Conservation (phyloP, 352 stramenopile species). For the Pythium phragmiticola region DNA sequence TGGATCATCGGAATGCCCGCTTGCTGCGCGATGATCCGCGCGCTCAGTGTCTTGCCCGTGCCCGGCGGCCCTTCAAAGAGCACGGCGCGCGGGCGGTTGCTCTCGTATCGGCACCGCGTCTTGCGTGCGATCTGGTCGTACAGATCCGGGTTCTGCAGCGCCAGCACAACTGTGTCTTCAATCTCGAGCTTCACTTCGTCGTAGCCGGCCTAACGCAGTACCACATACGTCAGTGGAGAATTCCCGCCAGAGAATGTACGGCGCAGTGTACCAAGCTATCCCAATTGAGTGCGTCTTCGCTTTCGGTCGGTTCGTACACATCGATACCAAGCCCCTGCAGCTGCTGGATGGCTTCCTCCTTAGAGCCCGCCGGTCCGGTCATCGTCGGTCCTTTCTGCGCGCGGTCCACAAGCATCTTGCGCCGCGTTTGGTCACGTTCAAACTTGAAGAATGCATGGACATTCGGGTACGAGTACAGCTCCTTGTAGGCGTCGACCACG, state of each 20-base stretch:
- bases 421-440: conserved; percentile 58
- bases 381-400: conserved; percentile 15
- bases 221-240: neutral
- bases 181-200: conserved; percentile 91
- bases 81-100: conserved; percentile 86
- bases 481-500: conserved; percentile 82
- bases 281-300: conserved; percentile 69
- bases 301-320: conserved; percentile 68
- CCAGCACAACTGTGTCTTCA: conserved; percentile 90
- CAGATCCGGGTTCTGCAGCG: conserved; percentile 90
- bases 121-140: conserved; percentile 90
- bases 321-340: conserved; percentile 78
- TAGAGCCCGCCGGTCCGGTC: conserved; percentile 33
- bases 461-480: conserved; percentile 79
- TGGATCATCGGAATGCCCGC: conserved; percentile 92
- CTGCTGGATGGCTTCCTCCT: conserved; percentile 81
- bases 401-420: conserved; percentile 46
- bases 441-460: conserved; percentile 73
- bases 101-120: conserved; percentile 88
- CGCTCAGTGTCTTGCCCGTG: conserved; percentile 93
- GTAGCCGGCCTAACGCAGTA: conserved; percentile 72
- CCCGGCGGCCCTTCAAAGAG: conserved; percentile 93
- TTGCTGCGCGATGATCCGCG: conserved; percentile 92
- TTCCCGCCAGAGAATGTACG: neutral
- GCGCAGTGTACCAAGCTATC: conserved; percentile 60